phyloP scores from a whole-genome alignment of 352 stramenopile genomes.

The Phytophthora sansomeana region DNA sequence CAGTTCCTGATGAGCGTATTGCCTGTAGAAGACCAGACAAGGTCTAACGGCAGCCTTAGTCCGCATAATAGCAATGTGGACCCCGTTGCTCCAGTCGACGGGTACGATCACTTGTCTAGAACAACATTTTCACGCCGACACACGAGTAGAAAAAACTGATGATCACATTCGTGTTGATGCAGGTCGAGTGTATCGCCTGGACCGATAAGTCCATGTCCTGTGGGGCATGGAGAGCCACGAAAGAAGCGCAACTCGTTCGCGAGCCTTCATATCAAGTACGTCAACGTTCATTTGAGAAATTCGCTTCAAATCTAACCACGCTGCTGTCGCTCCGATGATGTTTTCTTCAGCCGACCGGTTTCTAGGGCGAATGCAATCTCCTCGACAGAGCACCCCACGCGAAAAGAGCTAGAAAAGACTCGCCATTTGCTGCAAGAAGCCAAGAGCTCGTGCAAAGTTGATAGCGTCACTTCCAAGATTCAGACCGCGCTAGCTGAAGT shows the following conservation, averaged over 20 bases:
- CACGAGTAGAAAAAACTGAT: slow-evolving; percentile 6
- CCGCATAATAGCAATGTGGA: slow-evolving; percentile 13
- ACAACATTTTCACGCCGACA: not conserved
- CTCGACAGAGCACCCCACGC: slow-evolving; percentile 33
- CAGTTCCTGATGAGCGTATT: slow-evolving; percentile 86
- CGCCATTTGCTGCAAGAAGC: slow-evolving; percentile 60
- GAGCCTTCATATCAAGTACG: slow-evolving; percentile 62
- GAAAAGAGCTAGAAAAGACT: slow-evolving; percentile 66
- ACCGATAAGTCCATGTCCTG: slow-evolving; percentile 8
- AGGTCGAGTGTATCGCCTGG: slow-evolving; percentile 19
- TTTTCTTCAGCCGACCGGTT: slow-evolving; percentile 35
- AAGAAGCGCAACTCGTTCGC: slow-evolving; percentile 64
- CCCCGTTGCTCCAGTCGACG: slow-evolving; percentile 42
- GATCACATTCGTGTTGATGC: not conserved
- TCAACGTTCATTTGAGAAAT: not conserved
- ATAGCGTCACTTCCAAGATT: slow-evolving; percentile 55
- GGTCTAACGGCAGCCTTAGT: slow-evolving; percentile 17
- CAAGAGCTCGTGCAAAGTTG: slow-evolving; percentile 49
- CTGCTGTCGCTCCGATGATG: slow-evolving; percentile 2
- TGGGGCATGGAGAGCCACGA: slow-evolving; percentile 8
- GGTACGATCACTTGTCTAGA: slow-evolving; percentile 24
- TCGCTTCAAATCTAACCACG: not conserved
- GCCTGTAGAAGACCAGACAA: slow-evolving; percentile 60
- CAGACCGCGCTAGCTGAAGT: slow-evolving; percentile 54
- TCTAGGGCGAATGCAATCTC: slow-evolving; percentile 35